Evolutionary conservation across 495 filamentous ascomycete genomes (phyloP).

Genomic region (Tuber microsphaerosporum): DNA sequence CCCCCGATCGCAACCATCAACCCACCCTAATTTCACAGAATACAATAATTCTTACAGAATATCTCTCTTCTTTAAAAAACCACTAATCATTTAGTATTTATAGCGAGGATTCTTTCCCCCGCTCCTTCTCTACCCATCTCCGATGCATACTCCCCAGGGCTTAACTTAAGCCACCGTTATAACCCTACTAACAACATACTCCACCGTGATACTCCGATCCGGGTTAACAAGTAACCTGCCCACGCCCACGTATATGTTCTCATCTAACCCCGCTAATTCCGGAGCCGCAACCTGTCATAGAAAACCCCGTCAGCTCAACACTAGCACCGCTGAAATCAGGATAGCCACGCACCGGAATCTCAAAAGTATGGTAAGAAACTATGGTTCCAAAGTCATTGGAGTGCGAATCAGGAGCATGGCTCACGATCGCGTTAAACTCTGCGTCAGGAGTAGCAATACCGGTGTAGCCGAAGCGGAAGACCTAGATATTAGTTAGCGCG

Average conservation of each 20-base stretch:
- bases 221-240: neutral
- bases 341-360: neutral
- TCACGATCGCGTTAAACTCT: neutral
- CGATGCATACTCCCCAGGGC: neutral
- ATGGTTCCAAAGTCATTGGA: neutral
- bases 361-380: neutral
- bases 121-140: neutral
- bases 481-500: neutral
- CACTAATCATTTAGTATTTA: too few species aligned
- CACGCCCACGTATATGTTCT: neutral
- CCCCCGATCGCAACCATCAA: too few species aligned
- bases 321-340: neutral
- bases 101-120: too few species aligned
- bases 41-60: too few species aligned
- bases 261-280: neutral
- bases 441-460: neutral
- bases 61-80: too few species aligned
- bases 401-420: neutral
- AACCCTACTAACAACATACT: neutral
- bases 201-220: neutral
- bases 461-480: neutral
- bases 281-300: neutral
- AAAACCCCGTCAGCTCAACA: neutral
- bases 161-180: neutral
- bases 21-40: too few species aligned